Conservation (phyloP, 805 yeast species). For the Candida odintsovae region DNA sequence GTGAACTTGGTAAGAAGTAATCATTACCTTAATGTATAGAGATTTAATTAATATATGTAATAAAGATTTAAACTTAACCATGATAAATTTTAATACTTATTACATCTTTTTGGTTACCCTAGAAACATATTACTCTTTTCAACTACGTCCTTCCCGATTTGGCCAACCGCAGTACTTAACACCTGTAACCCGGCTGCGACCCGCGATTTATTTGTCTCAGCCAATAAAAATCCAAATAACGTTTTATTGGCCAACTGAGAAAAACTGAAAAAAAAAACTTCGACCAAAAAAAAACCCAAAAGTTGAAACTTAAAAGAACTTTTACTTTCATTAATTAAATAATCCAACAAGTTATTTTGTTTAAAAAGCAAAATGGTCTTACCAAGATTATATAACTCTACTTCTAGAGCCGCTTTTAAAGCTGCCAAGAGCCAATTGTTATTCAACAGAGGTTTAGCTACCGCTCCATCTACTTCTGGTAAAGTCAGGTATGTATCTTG, state of each 20-base stretch:
- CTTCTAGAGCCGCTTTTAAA: slow-evolving; percentile 82
- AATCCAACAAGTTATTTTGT: slow-evolving; percentile 2
- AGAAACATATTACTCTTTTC: background rate
- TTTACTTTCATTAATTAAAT: slow-evolving; percentile 1
- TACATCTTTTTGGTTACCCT: background rate
- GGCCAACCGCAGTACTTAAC: background rate
- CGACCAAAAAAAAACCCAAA: slow-evolving; percentile 10
- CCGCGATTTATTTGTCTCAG: background rate
- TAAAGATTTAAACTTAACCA: too few relatives aligned
- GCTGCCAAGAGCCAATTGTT: slow-evolving; percentile 80
- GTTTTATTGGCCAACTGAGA: slow-evolving; percentile 5
- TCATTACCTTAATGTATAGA: too few relatives aligned
- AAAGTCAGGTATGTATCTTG: slow-evolving; percentile 74
- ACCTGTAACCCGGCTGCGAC: background rate
- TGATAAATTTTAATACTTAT: too few relatives aligned
- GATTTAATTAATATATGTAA: too few relatives aligned
- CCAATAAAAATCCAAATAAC: slow-evolving; percentile 8
- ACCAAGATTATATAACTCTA: slow-evolving; percentile 54
- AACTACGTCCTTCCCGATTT: background rate
- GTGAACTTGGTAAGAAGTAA: slow-evolving; percentile 45
- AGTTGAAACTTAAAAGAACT: background rate
- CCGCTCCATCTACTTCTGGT: slow-evolving; percentile 74
- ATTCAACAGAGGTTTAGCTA: slow-evolving; percentile 71
- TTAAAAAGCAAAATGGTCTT: slow-evolving; percentile 33
- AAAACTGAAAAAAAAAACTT: background rate